Base-by-base conservation (phyloP, 2,329 filamentous ascomycete species). In the Penicillium sp. region DNA sequence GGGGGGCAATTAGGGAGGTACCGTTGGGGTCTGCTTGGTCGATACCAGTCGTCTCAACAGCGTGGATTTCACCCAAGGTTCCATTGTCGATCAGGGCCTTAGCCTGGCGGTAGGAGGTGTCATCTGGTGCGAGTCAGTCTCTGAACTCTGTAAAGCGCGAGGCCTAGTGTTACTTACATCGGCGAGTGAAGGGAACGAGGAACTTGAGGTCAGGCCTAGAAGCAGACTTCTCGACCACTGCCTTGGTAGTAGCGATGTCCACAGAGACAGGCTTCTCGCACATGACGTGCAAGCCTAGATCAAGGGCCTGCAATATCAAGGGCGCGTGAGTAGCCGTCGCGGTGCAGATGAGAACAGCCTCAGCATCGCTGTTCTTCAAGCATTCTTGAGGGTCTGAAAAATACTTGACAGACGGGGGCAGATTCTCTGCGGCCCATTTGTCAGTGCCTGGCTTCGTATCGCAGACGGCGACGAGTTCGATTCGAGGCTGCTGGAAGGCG, bases 391-490 rank as follows among this genome's bases (percentile, higher is more conserved):
- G 45, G 26, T 54, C 52, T 24, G 52, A 52, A 8, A 49, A 54
- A 26, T 54, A 49, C n/a, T 49, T 41, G 21, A 54, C 52, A 32
- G 49, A 40, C 8, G 45, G 34, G 15, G 52, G 52, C 43, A 54
- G 45, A 50, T 68, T 68, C 22, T 53, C 55, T n/a, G 59, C 57
- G 5, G 56, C 64, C 64, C 66, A 69, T 44, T 63, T 53, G 38
- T 61, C 63, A 28, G 52, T 60, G 3, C 62, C 64, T 12, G 63
- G 59, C 43, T 67, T 67, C 19, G 62, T 66, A 47, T 67, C 64
- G 49, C 64, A 67, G 22, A 58, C 64, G 13, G 64, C 64, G 29
- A 68, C 61, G 10, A 68, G 57, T 50, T 69, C 63, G 45, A 68
- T 64, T 15, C 65, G 64, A 45, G 65, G 66, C 53, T 68, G 65